Percentiles rank a stretch among this genome's conserved stretches.
phyloP scores from a whole-genome alignment of 2,329 filamentous ascomycete species.

The Paraconiothyrium brasiliense region DNA sequence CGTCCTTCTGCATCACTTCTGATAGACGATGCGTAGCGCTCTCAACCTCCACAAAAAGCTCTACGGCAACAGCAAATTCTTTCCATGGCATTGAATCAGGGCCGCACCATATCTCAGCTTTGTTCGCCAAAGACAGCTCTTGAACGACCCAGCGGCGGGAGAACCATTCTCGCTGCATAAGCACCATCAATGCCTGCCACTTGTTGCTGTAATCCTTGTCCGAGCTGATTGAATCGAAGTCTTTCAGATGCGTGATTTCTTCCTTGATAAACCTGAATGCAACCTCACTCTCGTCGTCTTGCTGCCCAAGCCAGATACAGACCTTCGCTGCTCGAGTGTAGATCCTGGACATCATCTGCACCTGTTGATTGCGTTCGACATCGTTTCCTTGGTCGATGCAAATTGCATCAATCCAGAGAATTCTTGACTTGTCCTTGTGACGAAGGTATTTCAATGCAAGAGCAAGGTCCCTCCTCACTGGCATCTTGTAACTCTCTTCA shows the following conservation, averaged over 20 bases:
- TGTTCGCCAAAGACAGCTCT: conserved; percentile 51
- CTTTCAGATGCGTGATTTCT: conserved; percentile 40
- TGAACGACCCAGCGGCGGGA: conserved; percentile 54
- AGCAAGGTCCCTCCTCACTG: too few species aligned
- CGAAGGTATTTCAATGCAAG: too few species aligned
- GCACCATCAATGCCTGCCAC: conserved; percentile 43
- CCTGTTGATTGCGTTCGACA: conserved; percentile 33
- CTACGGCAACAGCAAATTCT: conserved; percentile 51
- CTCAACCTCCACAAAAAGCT: conserved; percentile 53
- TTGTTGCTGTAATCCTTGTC: conserved; percentile 30
- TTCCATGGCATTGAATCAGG: conserved; percentile 48
- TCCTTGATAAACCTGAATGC: conserved; percentile 47
- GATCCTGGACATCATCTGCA: too few species aligned
- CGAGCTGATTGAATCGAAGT: conserved; percentile 44
- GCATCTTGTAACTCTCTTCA: too few species aligned
- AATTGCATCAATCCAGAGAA: too few species aligned
- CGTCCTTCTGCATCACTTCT: conserved; percentile 46
- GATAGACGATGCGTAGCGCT: conserved; percentile 49
- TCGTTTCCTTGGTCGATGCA: too few species aligned
- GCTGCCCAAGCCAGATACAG: conserved; percentile 39
- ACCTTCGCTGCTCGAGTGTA: too few species aligned
- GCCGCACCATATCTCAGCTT: conserved; percentile 52
- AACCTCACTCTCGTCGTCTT: conserved; percentile 30
- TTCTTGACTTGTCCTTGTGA: too few species aligned
- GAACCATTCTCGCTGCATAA: conserved; percentile 54